Evolutionary conservation across 805 yeast genomes (phyloP), one percentile per base, ranked within the genome.

Genomic region (Phaffomyces opuntiae): DNA sequence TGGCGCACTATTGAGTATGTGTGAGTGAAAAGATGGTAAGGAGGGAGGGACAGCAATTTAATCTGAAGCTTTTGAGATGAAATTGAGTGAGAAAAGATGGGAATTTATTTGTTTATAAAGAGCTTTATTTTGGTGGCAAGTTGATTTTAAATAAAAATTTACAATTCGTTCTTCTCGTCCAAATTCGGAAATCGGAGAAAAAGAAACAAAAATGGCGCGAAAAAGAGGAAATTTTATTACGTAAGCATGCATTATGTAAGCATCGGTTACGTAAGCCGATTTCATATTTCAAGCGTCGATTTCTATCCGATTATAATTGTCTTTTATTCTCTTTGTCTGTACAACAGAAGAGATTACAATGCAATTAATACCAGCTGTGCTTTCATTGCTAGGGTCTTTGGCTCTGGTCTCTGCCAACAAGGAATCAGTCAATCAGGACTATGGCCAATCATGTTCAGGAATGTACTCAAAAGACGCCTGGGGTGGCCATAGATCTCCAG

Each of bases 401-500:
- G 36, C 42, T 8, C 26, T 39, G 12, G 44, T 26, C 3, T 31
- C 47, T n/a, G 73, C 70, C 24, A 69, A 69, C 51, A 64, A 67
- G 57, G 83, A 74, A 29, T 59, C 59, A 25, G 70, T 87, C 51
- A 73, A 75, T 39, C 62, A 74, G 14, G 64, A 57, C 11, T 66
- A 75, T 41, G 70, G 81, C 16, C 93, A 87, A 57, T 78, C 78
- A 25, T 91, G 99, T 63, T 74, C 89, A 5, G 99, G 99, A 33
- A 83, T 91, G 81, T 91, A 91, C 66, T 77, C 90, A 46, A 81
- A 81, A 55, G 71, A 78, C 40, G 95, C 90, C 59, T 87, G 95
- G 90, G 84, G 88, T 41, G 99, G 99, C 33, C 71, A 74, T 25
- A 65, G 69, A 9, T 81, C 78, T 48, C 89, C 95, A 7, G 74